Evolutionary conservation across 164 flowering plant species (phyloP).

Genomic region (Sextonia rubra): DNA sequence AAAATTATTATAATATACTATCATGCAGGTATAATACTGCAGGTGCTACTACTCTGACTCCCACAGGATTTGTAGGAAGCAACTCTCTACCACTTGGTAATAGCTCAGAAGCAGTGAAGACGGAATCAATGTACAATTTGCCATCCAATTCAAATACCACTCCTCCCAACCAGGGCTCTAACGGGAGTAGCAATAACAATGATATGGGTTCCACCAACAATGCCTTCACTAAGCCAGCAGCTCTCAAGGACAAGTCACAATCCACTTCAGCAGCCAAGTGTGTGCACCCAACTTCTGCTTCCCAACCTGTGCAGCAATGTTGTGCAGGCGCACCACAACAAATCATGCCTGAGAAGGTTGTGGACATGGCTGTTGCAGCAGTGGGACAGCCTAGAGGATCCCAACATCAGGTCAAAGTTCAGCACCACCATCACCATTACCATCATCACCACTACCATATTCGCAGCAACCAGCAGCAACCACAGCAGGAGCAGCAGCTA

Average conservation of each 20-base stretch:
- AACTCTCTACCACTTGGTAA: slow-evolving; percentile 48
- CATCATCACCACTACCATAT: slow-evolving; percentile 56
- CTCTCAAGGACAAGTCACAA: slow-evolving; percentile 33
- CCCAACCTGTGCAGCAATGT: slow-evolving; percentile 37
- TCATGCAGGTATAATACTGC: slow-evolving; percentile 57
- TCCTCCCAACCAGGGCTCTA: slow-evolving; percentile 43
- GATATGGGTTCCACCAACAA: slow-evolving; percentile 46
- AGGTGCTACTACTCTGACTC: slow-evolving; percentile 44
- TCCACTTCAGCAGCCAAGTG: slow-evolving; percentile 33
- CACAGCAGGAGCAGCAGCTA: slow-evolving; percentile 20
- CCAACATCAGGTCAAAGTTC: slow-evolving; percentile 42
- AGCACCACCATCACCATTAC: slow-evolving; percentile 53
- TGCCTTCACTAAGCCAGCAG: slow-evolving; percentile 31
- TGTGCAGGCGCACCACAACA: slow-evolving; percentile 23
- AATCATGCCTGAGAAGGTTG: slow-evolving; percentile 24
- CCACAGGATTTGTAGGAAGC: slow-evolving; percentile 55
- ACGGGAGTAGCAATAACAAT: slow-evolving; percentile 50
- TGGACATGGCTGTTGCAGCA: slow-evolving; percentile 22
- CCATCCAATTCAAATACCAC: slow-evolving; percentile 30
- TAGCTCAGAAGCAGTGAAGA: slow-evolving; percentile 47
- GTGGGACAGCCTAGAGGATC: slow-evolving; percentile 28
- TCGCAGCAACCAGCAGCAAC: slow-evolving; percentile 28
- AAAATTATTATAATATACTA: neutral
- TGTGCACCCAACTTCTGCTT: slow-evolving; percentile 34
- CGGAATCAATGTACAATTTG: slow-evolving; percentile 26